Evolutionary conservation across 1,284 basidiomycete species (phyloP).

Genomic region (Rhodotorula sp.): DNA sequence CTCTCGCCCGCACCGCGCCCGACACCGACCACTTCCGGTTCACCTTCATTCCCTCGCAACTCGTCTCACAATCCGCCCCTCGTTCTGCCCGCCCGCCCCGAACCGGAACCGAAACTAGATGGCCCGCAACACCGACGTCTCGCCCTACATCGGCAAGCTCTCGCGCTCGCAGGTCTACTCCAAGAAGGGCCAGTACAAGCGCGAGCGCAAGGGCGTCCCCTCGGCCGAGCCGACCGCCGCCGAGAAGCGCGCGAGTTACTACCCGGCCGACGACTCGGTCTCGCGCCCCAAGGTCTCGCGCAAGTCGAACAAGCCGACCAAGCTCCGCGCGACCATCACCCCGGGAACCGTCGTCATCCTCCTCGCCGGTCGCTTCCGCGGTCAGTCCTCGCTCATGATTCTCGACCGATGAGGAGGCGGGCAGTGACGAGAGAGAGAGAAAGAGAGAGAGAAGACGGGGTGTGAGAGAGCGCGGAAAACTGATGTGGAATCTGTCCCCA

Average conservation of each 20-base stretch:
- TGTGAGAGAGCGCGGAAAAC: neutral
- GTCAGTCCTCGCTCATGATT: conserved; percentile 47
- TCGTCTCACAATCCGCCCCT: neutral
- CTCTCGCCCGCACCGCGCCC: too few species aligned
- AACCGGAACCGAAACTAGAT: conserved; percentile 54
- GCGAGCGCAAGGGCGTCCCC: conserved; percentile 54
- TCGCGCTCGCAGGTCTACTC: conserved; percentile 76
- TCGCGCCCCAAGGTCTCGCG: conserved; percentile 83
- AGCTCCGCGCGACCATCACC: conserved; percentile 82
- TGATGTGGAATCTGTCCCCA: neutral
- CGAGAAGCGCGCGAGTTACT: conserved; percentile 68
- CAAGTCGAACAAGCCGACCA: conserved; percentile 72
- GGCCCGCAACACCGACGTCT: conserved; percentile 87
- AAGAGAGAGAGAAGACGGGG: neutral
- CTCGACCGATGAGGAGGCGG: neutral
- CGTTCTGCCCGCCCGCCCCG: neutral
- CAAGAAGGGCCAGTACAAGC: conserved; percentile 68
- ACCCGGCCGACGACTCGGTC: conserved; percentile 88
- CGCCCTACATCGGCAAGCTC: conserved; percentile 77
- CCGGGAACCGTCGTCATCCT: conserved; percentile 95
- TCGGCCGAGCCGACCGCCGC: conserved; percentile 66
- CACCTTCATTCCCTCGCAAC: too few species aligned
- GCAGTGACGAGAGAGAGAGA: neutral
- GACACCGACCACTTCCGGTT: too few species aligned
- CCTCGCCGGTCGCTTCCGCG: conserved; percentile 95